Base-by-base conservation (phyloP, 495 filamentous ascomycete genomes). In the Eremomyces bilateralis region DNA sequence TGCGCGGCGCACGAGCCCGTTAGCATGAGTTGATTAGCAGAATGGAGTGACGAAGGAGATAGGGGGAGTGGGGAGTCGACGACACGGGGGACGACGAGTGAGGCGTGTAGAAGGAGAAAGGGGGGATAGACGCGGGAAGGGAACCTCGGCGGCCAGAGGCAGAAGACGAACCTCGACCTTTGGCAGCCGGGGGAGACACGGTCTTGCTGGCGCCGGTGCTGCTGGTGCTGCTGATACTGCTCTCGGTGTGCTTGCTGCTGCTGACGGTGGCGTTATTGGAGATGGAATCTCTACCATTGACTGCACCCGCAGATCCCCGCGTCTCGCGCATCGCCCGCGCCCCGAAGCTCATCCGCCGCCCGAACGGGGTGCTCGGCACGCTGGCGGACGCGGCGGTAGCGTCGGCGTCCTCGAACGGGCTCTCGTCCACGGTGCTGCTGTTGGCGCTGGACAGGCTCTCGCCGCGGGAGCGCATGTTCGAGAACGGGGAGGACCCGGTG, bases 321-420 rank as follows among this genome's bases (percentile, higher is more conserved):
- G 43, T n/a, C n/a, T 80, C 75, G 35, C 78, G 69, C 46, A 92
- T 59, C 22, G 88, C 81, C 47, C 80, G 71, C 18, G 80, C 82
- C 35, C 88, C 85, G 51, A 91, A 88, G 49, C 84, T 93, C 60
- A 91, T 69, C 15, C 88, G 73, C 33, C 88, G 71, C 6, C 69
- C 68, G 50, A 92, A 90, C 12, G 81, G 80, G 3, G 76, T 76
- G 31, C 54, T 67, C 21, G 79, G 67, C 4, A 29, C 42, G 33
- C 18, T 29, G 18, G 35, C 42, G 18, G 48, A 38, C 2, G 40
- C 17, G 0, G 53, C 32, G 48, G 58, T 34, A 44, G 49, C 44
- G 48, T 74, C 80, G 27, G 67, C 69, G 31, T 95, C 88, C 36
- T 94, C 88, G 29, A 84, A 65, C 29, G 83, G 76, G 40, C 63